Conservation (phyloP, 1,139 yeast species). For the Kluyveromyces marxianus region DNA sequence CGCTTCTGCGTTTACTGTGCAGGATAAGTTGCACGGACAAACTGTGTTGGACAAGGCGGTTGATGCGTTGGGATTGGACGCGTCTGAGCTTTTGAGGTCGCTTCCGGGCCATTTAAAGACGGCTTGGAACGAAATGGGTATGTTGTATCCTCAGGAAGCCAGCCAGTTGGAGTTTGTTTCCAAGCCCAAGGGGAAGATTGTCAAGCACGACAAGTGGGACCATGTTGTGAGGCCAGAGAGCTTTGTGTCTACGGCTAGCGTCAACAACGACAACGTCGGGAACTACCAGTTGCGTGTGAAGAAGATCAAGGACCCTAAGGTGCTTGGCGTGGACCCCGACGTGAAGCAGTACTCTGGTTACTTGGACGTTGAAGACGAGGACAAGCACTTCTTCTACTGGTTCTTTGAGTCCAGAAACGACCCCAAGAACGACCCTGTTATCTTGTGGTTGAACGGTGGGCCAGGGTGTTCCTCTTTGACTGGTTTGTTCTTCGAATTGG, state of each 20-base stretch:
- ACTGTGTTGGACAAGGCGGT: slow-evolving; percentile 31
- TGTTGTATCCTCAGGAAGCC: slow-evolving; percentile 48
- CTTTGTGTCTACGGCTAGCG: slow-evolving; percentile 32
- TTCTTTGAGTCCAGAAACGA: slow-evolving; percentile 86
- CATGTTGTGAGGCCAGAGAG: slow-evolving; percentile 2
- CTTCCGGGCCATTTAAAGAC: slow-evolving; percentile 43
- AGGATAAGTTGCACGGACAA: slow-evolving; percentile 7
- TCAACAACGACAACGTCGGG: slow-evolving; percentile 38
- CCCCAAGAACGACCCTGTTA: slow-evolving; percentile 75
- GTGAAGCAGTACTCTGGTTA: slow-evolving; percentile 85
- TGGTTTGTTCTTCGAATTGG: slow-evolving; percentile 87
- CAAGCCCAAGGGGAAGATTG: slow-evolving; percentile 36
- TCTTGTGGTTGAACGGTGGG: slow-evolving; percentile 87
- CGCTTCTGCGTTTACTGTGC: slow-evolving; percentile 8
- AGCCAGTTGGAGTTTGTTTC: slow-evolving; percentile 42
- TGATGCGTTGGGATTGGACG: slow-evolving; percentile 39
- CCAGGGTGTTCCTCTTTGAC: slow-evolving; percentile 89
- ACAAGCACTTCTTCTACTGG: slow-evolving; percentile 81
- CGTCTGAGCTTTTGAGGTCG: slow-evolving; percentile 31
- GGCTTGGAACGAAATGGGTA: slow-evolving; percentile 55
- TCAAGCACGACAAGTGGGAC: slow-evolving; percentile 40
- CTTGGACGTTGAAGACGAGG: slow-evolving; percentile 74
- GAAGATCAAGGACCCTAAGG: slow-evolving; percentile 40
- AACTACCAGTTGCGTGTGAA: slow-evolving; percentile 58
- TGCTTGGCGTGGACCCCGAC: slow-evolving; percentile 60